Evolutionary conservation across 768 basidiomycete genomes (phyloP).

Genomic region (Phlebiopsis gigantea): DNA sequence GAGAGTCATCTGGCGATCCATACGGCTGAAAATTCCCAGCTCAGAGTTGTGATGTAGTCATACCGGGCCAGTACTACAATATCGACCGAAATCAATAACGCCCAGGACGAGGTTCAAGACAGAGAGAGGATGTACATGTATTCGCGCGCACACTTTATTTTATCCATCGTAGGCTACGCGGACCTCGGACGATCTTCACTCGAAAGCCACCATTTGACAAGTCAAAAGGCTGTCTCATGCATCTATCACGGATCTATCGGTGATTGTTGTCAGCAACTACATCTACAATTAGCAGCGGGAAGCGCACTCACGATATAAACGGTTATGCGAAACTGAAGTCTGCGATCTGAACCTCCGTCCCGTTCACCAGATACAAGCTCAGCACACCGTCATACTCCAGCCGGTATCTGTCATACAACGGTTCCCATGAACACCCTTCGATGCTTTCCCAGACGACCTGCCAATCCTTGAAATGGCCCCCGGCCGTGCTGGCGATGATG

Average conservation of each 20-base stretch:
- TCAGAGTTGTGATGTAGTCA: background rate
- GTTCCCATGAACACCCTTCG: conserved; percentile 29
- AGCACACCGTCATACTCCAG: conserved; percentile 26
- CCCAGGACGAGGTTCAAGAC: too few relatives aligned
- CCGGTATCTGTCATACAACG: conserved; percentile 30
- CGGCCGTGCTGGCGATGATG: conserved; percentile 27
- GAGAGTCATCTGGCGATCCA: background rate
- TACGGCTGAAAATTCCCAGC: background rate
- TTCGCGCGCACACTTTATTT: too few relatives aligned
- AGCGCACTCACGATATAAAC: too few relatives aligned
- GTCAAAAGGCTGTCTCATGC: background rate
- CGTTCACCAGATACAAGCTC: conserved; percentile 30
- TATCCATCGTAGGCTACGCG: too few relatives aligned
- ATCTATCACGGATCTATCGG: background rate
- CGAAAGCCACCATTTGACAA: too few relatives aligned
- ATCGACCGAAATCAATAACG: too few relatives aligned
- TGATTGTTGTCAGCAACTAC: background rate
- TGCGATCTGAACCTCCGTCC: conserved; percentile 23
- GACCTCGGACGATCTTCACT: too few relatives aligned
- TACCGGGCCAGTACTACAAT: background rate
- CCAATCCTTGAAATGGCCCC: conserved; percentile 30
- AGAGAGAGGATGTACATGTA: too few relatives aligned
- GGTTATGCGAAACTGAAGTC: conserved; percentile 16
- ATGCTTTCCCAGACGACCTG: conserved; percentile 25
- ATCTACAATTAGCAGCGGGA: too few relatives aligned